phyloP scores from a whole-genome alignment of 495 filamentous ascomycete species.

The Neurospora sublineolata region DNA sequence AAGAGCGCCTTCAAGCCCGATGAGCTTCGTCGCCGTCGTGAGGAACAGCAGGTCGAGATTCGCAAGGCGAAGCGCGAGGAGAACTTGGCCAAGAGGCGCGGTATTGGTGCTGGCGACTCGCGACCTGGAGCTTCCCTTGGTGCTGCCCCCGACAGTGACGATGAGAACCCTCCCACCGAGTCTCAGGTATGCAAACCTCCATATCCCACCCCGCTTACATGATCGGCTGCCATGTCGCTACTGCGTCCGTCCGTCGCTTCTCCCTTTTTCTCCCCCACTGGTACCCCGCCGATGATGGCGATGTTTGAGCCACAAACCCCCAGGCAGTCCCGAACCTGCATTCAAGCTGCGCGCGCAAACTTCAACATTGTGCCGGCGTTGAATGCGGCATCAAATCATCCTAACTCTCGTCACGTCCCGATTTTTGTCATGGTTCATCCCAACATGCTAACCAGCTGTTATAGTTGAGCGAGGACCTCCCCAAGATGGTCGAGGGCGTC shows the following conservation, averaged over 20 bases:
- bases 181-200: constrained; percentile 69
- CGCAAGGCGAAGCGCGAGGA: constrained; percentile 96
- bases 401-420: neutral
- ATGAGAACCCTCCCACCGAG: constrained; percentile 88
- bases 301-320: neutral
- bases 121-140: constrained; percentile 77
- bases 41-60: constrained; percentile 98
- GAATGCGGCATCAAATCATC: neutral
- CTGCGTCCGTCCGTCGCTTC: neutral
- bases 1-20: constrained; percentile 97
- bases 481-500: constrained; percentile 93
- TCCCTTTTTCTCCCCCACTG: constrained; percentile 3
- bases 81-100: constrained; percentile 94
- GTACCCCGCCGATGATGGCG: constrained; percentile 3
- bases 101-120: constrained; percentile 67
- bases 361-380: neutral
- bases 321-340: neutral
- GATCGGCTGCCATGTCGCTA: neutral
- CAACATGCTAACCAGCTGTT: constrained; percentile 21
- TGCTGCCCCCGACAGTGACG: constrained; percentile 88
- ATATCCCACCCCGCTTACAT: constrained; percentile 1
- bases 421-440: neutral
- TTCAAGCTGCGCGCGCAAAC: neutral
- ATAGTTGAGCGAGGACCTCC: constrained; percentile 94
- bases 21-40: constrained; percentile 94